Percentiles rank a stretch among this genome's conserved stretches.
Evolutionary conservation across 2,329 filamentous ascomycete genomes (phyloP).

Genomic region (Cercospora sp.): DNA sequence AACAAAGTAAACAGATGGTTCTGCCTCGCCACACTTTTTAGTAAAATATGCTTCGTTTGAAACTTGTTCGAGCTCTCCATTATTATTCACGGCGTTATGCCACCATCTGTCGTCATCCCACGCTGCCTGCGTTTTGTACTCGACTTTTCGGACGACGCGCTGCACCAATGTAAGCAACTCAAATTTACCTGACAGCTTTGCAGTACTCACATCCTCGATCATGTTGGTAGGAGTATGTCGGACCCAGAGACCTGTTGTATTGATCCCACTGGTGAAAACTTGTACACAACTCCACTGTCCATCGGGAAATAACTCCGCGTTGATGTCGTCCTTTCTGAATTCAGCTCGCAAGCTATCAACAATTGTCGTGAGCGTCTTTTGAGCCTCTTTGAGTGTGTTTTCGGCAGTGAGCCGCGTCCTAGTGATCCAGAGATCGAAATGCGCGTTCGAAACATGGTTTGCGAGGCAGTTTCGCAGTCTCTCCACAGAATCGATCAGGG

Average conservation of each 20-base stretch:
- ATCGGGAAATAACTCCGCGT: not conserved
- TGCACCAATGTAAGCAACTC: not conserved
- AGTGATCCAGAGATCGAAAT: not conserved
- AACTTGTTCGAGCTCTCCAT: not conserved
- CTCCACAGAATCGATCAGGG: not conserved
- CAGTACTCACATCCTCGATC: not conserved
- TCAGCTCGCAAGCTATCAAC: not conserved
- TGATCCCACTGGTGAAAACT: not conserved
- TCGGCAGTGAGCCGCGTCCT: not conserved
- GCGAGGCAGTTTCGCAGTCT: not conserved
- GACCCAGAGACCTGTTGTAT: not conserved
- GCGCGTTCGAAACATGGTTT: not conserved
- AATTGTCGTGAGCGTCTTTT: not conserved
- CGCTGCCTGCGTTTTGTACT: not conserved
- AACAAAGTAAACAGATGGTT: not conserved
- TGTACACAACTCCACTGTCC: not conserved
- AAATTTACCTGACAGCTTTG: not conserved
- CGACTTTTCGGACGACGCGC: constrained; percentile 4
- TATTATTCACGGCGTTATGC: not conserved
- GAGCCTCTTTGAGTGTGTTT: not conserved
- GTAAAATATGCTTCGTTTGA: not conserved
- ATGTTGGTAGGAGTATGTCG: not conserved
- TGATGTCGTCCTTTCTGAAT: not conserved
- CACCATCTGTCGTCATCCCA: not conserved
- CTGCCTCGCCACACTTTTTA: not conserved